Evolutionary conservation across 2,329 filamentous ascomycete genomes (phyloP).

Genomic region (Aspergillus fumigatiaffinis): DNA sequence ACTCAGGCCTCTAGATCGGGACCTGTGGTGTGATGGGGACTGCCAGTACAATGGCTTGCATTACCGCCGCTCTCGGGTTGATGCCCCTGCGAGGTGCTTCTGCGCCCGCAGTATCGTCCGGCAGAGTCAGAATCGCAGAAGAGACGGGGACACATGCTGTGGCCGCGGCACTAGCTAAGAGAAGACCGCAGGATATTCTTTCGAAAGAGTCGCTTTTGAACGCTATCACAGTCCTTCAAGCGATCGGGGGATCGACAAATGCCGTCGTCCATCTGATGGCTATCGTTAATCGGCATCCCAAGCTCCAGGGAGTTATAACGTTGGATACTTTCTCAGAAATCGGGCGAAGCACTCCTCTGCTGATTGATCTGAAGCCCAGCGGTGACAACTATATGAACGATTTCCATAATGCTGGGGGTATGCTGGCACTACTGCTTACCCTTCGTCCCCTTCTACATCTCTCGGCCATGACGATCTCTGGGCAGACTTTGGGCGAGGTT

Average conservation of each 20-base stretch:
- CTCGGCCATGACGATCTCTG: slow-evolving; percentile 44
- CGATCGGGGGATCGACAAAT: slow-evolving; percentile 56
- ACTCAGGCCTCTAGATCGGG: slow-evolving; percentile 32
- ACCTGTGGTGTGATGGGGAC: slow-evolving; percentile 59
- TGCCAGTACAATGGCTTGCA: slow-evolving; percentile 55
- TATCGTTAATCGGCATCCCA: slow-evolving; percentile 52
- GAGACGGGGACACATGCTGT: slow-evolving; percentile 51
- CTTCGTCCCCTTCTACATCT: slow-evolving; percentile 46
- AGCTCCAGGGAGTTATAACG: slow-evolving; percentile 43
- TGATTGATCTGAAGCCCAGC: slow-evolving; percentile 52
- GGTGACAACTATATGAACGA: slow-evolving; percentile 55
- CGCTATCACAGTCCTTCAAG: slow-evolving; percentile 51
- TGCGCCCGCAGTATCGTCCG: slow-evolving; percentile 52
- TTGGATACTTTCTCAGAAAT: slow-evolving; percentile 48
- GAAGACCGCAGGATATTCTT: slow-evolving; percentile 44
- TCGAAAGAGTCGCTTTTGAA: slow-evolving; percentile 49
- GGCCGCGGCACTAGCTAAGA: slow-evolving; percentile 34
- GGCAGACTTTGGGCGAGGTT: slow-evolving; percentile 46
- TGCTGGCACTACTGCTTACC: slow-evolving; percentile 46
- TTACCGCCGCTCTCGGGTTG: slow-evolving; percentile 50
- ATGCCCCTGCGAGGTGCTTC: slow-evolving; percentile 52
- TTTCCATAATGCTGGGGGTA: slow-evolving; percentile 52
- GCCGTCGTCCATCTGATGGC: slow-evolving; percentile 53
- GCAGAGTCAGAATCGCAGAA: slow-evolving; percentile 51
- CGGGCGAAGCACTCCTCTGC: slow-evolving; percentile 44